Conservation (phyloP, 225 moss, liverwort and hornwort species). For the Rhytidiadelphus loreus region DNA sequence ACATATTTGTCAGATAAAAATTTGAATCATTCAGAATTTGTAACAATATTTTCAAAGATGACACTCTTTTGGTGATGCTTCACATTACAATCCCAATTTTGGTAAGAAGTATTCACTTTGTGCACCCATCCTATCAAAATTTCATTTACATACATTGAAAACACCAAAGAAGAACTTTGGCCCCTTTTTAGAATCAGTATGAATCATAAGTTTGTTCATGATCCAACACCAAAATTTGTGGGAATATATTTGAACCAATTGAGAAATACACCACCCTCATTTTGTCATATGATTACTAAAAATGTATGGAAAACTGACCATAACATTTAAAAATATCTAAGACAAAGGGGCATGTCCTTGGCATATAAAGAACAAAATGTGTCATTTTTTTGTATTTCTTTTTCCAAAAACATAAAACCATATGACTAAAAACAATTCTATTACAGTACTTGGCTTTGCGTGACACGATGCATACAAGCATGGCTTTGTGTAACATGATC, state of each 20-base stretch:
- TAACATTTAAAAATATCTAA: neutral
- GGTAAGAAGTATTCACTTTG: neutral
- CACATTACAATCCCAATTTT: neutral
- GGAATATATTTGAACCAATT: neutral
- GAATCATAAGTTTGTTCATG: neutral
- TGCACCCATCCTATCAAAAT: neutral
- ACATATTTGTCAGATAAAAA: neutral
- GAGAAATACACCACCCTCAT: fast-evolving
- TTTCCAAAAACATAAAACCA: fast-evolving
- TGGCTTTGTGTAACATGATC: neutral
- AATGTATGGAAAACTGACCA: neutral
- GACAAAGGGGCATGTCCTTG: fast-evolving
- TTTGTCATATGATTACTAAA: neutral
- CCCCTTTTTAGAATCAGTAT: neutral
- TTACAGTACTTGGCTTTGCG: neutral
- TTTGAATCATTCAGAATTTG: neutral
- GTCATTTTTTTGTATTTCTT: neutral
- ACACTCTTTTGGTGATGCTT: neutral
- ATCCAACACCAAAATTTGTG: no score
- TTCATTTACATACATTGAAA: neutral
- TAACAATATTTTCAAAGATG: neutral
- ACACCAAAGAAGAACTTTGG: neutral
- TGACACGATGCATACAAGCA: neutral
- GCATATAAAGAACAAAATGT: no score
- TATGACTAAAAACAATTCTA: neutral